Conservation (phyloP, 2,329 filamentous ascomycete genomes). For the Colletotrichum eremochloae region DNA sequence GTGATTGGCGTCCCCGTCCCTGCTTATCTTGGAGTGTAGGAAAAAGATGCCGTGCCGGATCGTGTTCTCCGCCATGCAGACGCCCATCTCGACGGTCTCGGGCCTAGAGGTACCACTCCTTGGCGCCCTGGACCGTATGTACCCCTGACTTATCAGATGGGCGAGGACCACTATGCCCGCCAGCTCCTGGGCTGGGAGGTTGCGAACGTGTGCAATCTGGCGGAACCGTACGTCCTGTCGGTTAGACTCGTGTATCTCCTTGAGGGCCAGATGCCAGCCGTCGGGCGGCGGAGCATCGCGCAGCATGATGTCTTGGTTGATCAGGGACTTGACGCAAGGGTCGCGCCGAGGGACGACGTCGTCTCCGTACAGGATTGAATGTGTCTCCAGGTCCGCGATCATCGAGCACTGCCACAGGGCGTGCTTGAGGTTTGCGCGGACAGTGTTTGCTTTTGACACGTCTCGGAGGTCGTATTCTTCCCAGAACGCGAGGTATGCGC, state of each 20-base stretch:
- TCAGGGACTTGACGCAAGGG: conserved; percentile 33
- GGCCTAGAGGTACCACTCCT: conserved; percentile 16
- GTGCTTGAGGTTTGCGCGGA: conserved; percentile 21
- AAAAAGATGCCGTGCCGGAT: conserved; percentile 41
- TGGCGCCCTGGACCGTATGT: conserved; percentile 26
- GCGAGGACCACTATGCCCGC: conserved; percentile 34
- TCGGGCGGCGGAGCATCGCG: conserved; percentile 32
- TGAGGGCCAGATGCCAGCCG: conserved; percentile 33
- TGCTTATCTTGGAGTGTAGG: conserved; percentile 26
- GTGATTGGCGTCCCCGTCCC: conserved; percentile 25
- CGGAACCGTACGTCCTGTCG: conserved; percentile 30
- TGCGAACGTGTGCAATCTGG: conserved; percentile 30
- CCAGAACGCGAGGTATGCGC: conserved; percentile 33
- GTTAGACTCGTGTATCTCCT: conserved; percentile 31
- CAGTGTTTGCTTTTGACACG: conserved; percentile 11
- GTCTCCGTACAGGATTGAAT: conserved; percentile 36
- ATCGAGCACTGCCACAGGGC: conserved; percentile 39
- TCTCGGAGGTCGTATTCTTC: conserved; percentile 36
- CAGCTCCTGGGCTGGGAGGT: conserved; percentile 21
- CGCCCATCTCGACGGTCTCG: conserved; percentile 38
- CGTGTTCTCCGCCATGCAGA: conserved; percentile 40
- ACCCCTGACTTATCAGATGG: conserved; percentile 38
- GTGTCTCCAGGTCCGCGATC: conserved; percentile 40
- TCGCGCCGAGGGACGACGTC: conserved; percentile 30
- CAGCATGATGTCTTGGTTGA: conserved; percentile 37